These are phyloP conservation scores for Suhomyces panamericanus DNA, from an alignment of 1,139 yeast species.

Conservation along the genomic window DNA sequence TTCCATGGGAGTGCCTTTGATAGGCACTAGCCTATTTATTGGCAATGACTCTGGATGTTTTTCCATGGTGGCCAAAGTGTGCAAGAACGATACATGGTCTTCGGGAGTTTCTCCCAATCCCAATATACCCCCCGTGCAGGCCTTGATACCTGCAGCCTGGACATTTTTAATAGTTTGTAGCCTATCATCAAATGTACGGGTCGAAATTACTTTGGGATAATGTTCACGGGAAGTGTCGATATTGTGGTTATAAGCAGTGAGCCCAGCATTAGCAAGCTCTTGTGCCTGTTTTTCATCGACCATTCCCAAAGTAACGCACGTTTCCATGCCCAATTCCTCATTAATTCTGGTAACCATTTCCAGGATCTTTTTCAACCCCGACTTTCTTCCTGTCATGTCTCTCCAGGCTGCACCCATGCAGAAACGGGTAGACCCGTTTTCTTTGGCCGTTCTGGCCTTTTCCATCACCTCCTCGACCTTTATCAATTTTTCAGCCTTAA, in stretches of 20 bases:
- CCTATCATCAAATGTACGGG: constrained; percentile 71
- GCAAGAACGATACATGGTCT: constrained; percentile 68
- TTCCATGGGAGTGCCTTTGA: constrained; percentile 76
- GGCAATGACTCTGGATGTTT: constrained; percentile 80
- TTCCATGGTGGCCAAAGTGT: constrained; percentile 66
- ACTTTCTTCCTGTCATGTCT: constrained; percentile 77
- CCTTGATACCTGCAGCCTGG: constrained; percentile 63
- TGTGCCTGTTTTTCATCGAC: constrained; percentile 61
- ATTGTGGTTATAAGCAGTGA: constrained; percentile 81
- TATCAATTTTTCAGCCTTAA: constrained; percentile 65
- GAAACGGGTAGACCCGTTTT: constrained; percentile 72
- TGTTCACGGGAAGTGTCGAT: constrained; percentile 79
- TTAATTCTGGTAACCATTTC: constrained; percentile 68
- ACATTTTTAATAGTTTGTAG: constrained; percentile 65
- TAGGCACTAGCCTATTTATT: constrained; percentile 76
- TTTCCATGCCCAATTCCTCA: constrained; percentile 64
- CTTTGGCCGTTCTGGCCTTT: constrained; percentile 65
- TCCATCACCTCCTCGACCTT: constrained; percentile 59
- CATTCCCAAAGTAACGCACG: constrained; percentile 84
- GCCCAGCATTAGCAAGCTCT: constrained; percentile 62
- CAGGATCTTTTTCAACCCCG: constrained; percentile 60
- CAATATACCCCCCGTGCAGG: constrained; percentile 78
- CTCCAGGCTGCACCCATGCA: constrained; percentile 93
- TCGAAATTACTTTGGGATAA: constrained; percentile 68
- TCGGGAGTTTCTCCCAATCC: constrained; percentile 76